These are phyloP conservation scores for Hexamita inflata DNA, from an alignment of 208 protist species.

Conservation along the genomic window DNA sequence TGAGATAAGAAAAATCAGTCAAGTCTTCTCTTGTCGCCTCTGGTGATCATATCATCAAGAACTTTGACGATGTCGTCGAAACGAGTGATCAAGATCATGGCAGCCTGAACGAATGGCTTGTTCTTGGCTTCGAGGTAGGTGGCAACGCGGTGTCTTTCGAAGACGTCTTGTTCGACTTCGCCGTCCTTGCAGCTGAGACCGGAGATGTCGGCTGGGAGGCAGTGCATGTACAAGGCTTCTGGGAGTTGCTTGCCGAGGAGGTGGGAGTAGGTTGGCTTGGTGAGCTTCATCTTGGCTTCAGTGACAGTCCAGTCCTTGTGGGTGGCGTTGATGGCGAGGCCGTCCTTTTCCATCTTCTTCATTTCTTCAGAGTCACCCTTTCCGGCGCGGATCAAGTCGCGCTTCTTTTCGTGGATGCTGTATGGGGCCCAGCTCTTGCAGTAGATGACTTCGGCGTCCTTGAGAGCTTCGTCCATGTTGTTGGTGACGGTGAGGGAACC, in stretches of 20 bases:
- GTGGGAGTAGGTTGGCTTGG: conserved; percentile 26
- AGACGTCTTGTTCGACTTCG: conserved; percentile 32
- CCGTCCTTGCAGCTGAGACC: conserved; percentile 34
- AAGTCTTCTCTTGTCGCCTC: too few species aligned
- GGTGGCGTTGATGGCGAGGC: conserved; percentile 21
- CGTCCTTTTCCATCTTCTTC: conserved; percentile 26
- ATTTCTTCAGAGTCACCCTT: neutral
- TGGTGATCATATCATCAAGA: too few species aligned
- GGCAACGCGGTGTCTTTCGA: conserved; percentile 35
- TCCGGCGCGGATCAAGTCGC: conserved; percentile 7
- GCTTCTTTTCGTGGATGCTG: conserved; percentile 4
- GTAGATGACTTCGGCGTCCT: conserved; percentile 42
- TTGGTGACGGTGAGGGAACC: conserved; percentile 27
- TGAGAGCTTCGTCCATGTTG: conserved; percentile 42
- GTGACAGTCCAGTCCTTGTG: conserved; percentile 33
- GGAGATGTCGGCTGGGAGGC: conserved; percentile 37
- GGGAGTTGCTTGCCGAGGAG: conserved; percentile 29
- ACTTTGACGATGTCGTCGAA: conserved; percentile 17
- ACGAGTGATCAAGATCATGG: conserved; percentile 28
- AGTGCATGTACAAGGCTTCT: conserved; percentile 40
- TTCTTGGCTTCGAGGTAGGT: conserved; percentile 40
- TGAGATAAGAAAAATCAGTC: too few species aligned
- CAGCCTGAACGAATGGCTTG: conserved; percentile 38
- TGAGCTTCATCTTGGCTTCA: conserved; percentile 36
- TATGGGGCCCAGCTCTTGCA: conserved; percentile 31